Base-by-base conservation (phyloP, 768 basidiomycete genomes). In the Butyriboletus loyo region DNA sequence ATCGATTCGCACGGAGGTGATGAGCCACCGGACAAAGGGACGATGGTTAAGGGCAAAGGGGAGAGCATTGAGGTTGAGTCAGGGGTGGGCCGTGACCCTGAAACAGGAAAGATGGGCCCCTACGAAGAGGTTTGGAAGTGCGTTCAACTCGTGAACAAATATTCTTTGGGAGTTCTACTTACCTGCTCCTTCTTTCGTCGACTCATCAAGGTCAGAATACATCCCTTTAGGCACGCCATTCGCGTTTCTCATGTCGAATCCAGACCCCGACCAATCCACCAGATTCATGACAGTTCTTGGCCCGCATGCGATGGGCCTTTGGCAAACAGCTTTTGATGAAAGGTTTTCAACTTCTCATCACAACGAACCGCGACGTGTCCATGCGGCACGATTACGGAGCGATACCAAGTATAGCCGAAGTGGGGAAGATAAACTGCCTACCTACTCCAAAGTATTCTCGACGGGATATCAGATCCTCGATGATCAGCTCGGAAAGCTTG, bases 71-170 rank as follows among this genome's bases (percentile, higher is more conserved):
- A 55, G 10, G 51, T 66, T 10, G 57, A 67, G 37, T 56, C 38
- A 15, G 59, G 55, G 25, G 27, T 55, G 15, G 53, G 56, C 30
- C 1, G 55, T 4, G 51, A 53, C 36, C 65, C 55, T 0, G 31
- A 54, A 31, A 60, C 57, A 19, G 63, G 63, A 9, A 37, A 47
- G 35, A 32, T 52, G 17, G 53, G 46, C 10, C 30, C 44, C 17
- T 66, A 59, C 36, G 56, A 64, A 49, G 64, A 66, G 17, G 46
- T 58, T 15, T 61, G 59, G 57, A 52, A 42, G 65, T 66, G 46
- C 40, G 56, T 30, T 39, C 38, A 30, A 17, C 25, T 34, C 19
- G 10, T 21, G 3, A 27, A 44, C 8, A 7, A 27, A 44, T 7
- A 7, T 24, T 24, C n/a, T 1, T 19, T 21, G 22, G 10, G 7